phyloP scores from a whole-genome alignment of 805 yeast genomes.

The Wickerhamomyces chambardii region DNA sequence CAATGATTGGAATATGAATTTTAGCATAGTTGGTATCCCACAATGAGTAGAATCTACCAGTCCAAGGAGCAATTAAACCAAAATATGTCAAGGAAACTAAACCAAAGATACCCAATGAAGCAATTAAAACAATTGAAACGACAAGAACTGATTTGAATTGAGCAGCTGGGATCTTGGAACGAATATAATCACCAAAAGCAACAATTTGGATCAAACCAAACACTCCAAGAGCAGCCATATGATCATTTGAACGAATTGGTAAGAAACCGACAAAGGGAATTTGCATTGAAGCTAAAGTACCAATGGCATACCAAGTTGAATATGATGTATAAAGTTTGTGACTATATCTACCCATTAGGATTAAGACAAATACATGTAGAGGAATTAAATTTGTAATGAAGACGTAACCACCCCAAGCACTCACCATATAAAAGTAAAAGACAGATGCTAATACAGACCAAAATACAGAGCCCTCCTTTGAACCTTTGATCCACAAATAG shows the following conservation, averaged over 20 bases:
- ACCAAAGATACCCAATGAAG: slow-evolving; percentile 57
- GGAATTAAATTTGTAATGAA: slow-evolving; percentile 98
- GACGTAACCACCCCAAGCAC: slow-evolving; percentile 99
- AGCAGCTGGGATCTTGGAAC: slow-evolving; percentile 57
- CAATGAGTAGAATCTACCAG: slow-evolving; percentile 95
- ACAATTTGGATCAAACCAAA: slow-evolving; percentile 92
- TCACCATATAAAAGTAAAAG: slow-evolving; percentile 95
- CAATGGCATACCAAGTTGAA: slow-evolving; percentile 94
- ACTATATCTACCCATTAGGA: slow-evolving; percentile 91
- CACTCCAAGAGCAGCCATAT: slow-evolving; percentile 96
- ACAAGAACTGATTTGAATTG: slow-evolving; percentile 66
- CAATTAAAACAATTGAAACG: slow-evolving; percentile 47
- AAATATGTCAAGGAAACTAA: slow-evolving; percentile 75
- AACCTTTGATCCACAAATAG: slow-evolving; percentile 90
- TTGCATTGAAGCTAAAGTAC: slow-evolving; percentile 98
- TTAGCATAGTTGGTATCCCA: slow-evolving; percentile 99
- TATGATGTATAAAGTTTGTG: slow-evolving; percentile 82
- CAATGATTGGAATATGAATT: slow-evolving; percentile 96
- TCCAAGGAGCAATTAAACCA: slow-evolving; percentile 98
- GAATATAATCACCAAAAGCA: slow-evolving; percentile 76
- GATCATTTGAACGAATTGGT: slow-evolving; percentile 96
- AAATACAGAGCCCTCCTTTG: slow-evolving; percentile 82
- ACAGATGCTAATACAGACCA: slow-evolving; percentile 80
- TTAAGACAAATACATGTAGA: slow-evolving; percentile 81
- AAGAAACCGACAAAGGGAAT: slow-evolving; percentile 97